Evolutionary conservation across 2,329 filamentous ascomycete genomes (phyloP).

Genomic region (Rhynchosporium graminicola): DNA sequence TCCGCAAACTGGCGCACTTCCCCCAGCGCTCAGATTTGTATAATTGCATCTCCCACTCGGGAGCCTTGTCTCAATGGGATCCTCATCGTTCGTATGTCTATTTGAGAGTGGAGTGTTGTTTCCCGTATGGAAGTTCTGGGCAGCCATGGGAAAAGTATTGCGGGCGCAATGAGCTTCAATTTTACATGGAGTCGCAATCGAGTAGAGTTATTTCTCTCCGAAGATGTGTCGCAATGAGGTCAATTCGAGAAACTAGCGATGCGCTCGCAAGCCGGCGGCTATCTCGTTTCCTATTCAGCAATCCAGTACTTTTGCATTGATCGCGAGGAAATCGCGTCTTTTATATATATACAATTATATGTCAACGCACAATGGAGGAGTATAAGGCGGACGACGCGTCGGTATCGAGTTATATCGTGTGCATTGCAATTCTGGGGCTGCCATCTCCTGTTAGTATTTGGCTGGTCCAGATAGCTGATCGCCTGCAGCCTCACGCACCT

Average conservation of each 20-base stretch:
- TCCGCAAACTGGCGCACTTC: constrained; percentile 49
- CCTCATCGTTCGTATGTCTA: constrained; percentile 29
- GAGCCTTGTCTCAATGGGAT: constrained; percentile 29
- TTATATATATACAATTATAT: constrained; percentile 19
- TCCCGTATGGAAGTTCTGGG: constrained; percentile 27
- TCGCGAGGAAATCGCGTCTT: constrained; percentile 15
- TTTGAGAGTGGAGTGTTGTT: constrained; percentile 38
- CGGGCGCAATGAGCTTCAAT: not conserved
- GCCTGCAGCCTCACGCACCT: constrained; percentile 17
- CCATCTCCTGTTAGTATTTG: constrained; percentile 16
- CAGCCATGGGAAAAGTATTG: constrained; percentile 36
- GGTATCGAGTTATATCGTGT: constrained; percentile 28
- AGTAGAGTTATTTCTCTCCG: constrained; percentile 22
- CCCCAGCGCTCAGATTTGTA: constrained; percentile 48
- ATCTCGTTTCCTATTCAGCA: constrained; percentile 19
- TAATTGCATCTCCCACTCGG: constrained; percentile 56
- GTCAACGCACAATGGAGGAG: constrained; percentile 7
- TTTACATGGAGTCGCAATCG: constrained; percentile 7
- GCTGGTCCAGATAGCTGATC: constrained; percentile 7
- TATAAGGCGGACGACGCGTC: constrained; percentile 30
- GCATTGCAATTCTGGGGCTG: constrained; percentile 27
- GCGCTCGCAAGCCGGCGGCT: constrained; percentile 31
- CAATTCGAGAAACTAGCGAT: constrained; percentile 18
- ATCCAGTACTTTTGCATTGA: constrained; percentile 18
- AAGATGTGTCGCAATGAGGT: constrained; percentile 34